Conservation (phyloP, 768 basidiomycete species). For the Clathrus columnatus region DNA sequence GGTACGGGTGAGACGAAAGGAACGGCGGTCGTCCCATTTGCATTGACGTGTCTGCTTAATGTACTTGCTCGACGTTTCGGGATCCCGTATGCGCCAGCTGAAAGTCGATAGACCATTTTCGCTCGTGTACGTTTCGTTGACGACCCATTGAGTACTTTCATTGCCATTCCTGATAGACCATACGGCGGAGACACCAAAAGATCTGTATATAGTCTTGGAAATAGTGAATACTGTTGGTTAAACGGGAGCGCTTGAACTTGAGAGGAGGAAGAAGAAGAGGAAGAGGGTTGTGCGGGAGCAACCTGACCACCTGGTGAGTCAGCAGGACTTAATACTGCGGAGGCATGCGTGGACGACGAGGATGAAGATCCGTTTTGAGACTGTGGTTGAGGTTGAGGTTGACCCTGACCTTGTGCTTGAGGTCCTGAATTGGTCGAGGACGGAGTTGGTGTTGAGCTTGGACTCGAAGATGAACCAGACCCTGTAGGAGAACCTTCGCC, state of each 20-base stretch:
- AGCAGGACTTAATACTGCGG: not conserved
- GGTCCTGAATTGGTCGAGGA: not conserved
- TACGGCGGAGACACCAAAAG: too few relatives aligned
- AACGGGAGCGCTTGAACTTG: not conserved
- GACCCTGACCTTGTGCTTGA: not conserved
- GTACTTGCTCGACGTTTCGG: constrained; percentile 45
- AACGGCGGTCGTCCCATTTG: constrained; percentile 3
- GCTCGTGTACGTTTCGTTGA: too few relatives aligned
- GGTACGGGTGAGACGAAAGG: constrained; percentile 11
- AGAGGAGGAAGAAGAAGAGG: constrained; percentile 1
- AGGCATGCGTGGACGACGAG: not conserved
- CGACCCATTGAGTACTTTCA: too few relatives aligned
- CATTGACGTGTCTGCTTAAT: constrained; percentile 12
- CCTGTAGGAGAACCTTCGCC: too few relatives aligned
- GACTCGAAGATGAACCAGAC: not conserved
- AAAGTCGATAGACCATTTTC: constrained; percentile 40
- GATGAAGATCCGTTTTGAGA: not conserved
- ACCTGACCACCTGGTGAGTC: not conserved
- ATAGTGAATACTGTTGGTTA: not conserved
- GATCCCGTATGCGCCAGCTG: constrained; percentile 79
- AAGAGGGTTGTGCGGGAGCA: not conserved
- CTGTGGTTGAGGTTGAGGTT: not conserved
- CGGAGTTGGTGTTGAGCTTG: not conserved
- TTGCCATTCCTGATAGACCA: too few relatives aligned
- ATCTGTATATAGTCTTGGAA: too few relatives aligned